Base-by-base conservation (phyloP, 1,139 yeast species). In the Eremothecium coryli region DNA sequence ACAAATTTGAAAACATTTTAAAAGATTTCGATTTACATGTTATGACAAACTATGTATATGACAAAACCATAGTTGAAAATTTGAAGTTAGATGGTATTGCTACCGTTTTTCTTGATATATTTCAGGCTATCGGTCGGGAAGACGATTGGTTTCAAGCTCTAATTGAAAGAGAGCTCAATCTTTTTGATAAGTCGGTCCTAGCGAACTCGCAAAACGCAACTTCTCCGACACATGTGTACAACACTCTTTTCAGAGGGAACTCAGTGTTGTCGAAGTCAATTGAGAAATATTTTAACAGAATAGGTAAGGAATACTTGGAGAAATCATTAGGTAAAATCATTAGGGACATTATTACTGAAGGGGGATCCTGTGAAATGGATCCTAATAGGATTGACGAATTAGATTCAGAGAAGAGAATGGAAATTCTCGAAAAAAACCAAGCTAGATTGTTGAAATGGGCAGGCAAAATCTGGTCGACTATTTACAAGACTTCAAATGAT, bases 241-340 rank as follows among this genome's bases (percentile, higher is more conserved):
- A 82, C 47, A 76, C 94, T 0, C 57, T 90, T 14, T 88, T 90
- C 52, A 66, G 97, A 45, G 95, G 96, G 0, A 81, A 84, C 37
- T 77, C 93, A 1, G 66, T 86, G 7, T 67, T 88, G 42, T 78
- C 95, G 0, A 84, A 82, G 52, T 71, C 94, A 0, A 56, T 88
- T 34, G 97, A 90, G 48, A 68, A 73, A 42, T 85, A 77, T 53
- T 80, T 82, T 54, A 66, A 79, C 30, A 64, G 93, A 48, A 67
- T 80, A 18, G 97, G 97, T 0, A 79, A 72, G 41, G 86, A 79
- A 42, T 85, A 84, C 50, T 60, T 90, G 31, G 82, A 79, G 42
- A 71, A 71, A 44, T 75, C 84, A 2, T 69, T 88, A 40, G 88
- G 93, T 0, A 70, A 68, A 16, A 76, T 84, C 43, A 72, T 86